phyloP scores from a whole-genome alignment of 495 filamentous ascomycete genomes.

The Penicillium tannophilum region DNA sequence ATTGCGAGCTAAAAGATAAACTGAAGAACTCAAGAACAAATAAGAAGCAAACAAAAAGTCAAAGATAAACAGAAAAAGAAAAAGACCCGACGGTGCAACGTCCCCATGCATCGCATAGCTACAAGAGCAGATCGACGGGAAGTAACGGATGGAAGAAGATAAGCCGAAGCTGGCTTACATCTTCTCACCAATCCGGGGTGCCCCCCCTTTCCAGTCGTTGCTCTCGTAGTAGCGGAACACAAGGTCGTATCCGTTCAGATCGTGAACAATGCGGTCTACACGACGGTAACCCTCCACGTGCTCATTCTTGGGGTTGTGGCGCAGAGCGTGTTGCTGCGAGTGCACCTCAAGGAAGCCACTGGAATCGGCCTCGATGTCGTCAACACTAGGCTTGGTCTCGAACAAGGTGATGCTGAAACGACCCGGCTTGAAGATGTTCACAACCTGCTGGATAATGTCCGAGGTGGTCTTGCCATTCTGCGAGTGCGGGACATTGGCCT shows the following conservation, averaged over 20 bases:
- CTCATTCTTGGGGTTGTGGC: constrained; percentile 73
- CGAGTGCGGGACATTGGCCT: constrained; percentile 95
- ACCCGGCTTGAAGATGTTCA: constrained; percentile 92
- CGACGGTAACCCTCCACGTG: constrained; percentile 83
- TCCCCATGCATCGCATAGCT: constrained; percentile 2
- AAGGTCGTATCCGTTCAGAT: constrained; percentile 95
- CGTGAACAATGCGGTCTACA: constrained; percentile 94
- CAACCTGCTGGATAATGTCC: constrained; percentile 90
- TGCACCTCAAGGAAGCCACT: constrained; percentile 45
- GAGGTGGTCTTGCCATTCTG: constrained; percentile 86
- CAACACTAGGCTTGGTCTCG: constrained; percentile 70
- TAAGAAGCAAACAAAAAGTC: background rate
- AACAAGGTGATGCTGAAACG: constrained; percentile 98
- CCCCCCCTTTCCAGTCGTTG: constrained; percentile 83
- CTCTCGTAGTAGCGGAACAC: constrained; percentile 97
- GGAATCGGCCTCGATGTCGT: constrained; percentile 41
- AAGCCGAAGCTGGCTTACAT: constrained; percentile 25
- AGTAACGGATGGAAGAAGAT: constrained; percentile 20
- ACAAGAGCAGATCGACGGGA: constrained; percentile 17
- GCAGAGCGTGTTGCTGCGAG: constrained; percentile 45
- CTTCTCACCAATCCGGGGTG: constrained; percentile 70
- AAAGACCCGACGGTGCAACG: constrained; percentile 1
- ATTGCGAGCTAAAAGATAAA: background rate
- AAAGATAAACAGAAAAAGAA: background rate
- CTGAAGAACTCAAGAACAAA: background rate